Base-by-base conservation (phyloP, 164 flowering plant species). In the Vitis amurensis region DNA sequence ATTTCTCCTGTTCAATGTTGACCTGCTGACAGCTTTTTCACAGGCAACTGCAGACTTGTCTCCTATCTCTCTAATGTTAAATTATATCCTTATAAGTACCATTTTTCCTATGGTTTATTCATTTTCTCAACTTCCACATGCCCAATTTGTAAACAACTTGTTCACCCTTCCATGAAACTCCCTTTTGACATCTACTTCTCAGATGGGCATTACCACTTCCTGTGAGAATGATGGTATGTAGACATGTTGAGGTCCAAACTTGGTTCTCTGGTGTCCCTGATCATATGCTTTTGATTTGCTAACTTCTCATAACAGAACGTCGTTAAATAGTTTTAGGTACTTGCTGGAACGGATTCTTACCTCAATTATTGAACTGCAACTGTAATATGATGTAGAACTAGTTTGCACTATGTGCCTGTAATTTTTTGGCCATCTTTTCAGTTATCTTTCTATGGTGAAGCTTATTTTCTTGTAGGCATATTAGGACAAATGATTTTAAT, bases 251-350 rank as follows among this genome's bases (percentile, higher is more conserved):
- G 9, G 11, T 19, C 59, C 14, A 23, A 14, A 19, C 14, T 27
- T 27, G 14, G 37, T 59, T 59, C 29, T 59, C 61, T 59, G 61
- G 44, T 11, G 31, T n/a, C n/a, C 47, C 51, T 47, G 10, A 37
- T 44, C 47, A 37, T 63, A n/a, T 63, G 51, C 50, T 63, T 9
- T 63, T 17, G n/a, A 29, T 63, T 63, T 49, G 66, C 66, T 63
- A 2, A 44, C 14, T 63, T 16, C 15, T 49, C 11, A 3, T 16
- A 4, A 31, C 44, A 31, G 44, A 31, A 31, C 44, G 7, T 6
- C 0, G 6, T 31, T 31, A 8, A 19, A 59, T 59, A 11, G 44
- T 31, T 13, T 14, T 44, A 31, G 50, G n/a, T 63, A 2, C 53
- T 29, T 63, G 29, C 12, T 63, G 44, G 44, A 23, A 27, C 1